phyloP scores from a whole-genome alignment of 2,329 filamentous ascomycete genomes.

The Diplocarpon rosae region DNA sequence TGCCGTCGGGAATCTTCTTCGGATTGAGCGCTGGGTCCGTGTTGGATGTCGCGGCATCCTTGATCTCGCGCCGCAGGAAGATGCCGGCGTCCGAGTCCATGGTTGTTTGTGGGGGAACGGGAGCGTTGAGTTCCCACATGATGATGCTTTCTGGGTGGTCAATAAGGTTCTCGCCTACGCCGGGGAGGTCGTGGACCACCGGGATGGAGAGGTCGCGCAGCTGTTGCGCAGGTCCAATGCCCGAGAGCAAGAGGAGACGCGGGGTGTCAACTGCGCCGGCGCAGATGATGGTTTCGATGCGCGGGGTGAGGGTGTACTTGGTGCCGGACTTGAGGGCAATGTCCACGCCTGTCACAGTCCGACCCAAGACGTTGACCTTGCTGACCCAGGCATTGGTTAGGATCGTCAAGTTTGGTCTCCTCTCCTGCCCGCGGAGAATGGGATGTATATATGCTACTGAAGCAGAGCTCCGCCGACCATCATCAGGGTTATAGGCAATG shows the following conservation, averaged over 20 bases:
- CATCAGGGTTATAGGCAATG: constrained; percentile 82
- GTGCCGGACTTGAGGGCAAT: constrained; percentile 47
- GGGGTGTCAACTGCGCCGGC: constrained; percentile 30
- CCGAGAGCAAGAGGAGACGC: constrained; percentile 31
- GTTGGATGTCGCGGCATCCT: constrained; percentile 47
- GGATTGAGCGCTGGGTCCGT: constrained; percentile 32
- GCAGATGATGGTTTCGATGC: constrained; percentile 53
- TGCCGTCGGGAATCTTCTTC: constrained; percentile 47
- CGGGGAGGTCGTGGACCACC: constrained; percentile 25
- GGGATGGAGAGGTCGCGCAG: constrained; percentile 26
- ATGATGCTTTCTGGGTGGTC: constrained; percentile 34
- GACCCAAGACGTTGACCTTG: constrained; percentile 61
- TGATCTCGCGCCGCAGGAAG: constrained; percentile 68
- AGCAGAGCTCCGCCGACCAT: constrained; percentile 72
- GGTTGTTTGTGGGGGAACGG: constrained; percentile 29
- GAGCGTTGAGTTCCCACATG: constrained; percentile 36
- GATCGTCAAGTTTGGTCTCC: constrained; percentile 72
- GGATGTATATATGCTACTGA: constrained; percentile 91
- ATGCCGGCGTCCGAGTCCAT: constrained; percentile 42
- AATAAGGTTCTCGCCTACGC: constrained; percentile 29
- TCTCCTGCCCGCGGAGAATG: constrained; percentile 73
- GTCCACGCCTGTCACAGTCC: constrained; percentile 63
- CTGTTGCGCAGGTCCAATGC: constrained; percentile 27
- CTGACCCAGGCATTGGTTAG: constrained; percentile 83
- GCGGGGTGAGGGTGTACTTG: constrained; percentile 47